Conservation (phyloP, 352 stramenopile genomes). For the Aphanomyces astaci region DNA sequence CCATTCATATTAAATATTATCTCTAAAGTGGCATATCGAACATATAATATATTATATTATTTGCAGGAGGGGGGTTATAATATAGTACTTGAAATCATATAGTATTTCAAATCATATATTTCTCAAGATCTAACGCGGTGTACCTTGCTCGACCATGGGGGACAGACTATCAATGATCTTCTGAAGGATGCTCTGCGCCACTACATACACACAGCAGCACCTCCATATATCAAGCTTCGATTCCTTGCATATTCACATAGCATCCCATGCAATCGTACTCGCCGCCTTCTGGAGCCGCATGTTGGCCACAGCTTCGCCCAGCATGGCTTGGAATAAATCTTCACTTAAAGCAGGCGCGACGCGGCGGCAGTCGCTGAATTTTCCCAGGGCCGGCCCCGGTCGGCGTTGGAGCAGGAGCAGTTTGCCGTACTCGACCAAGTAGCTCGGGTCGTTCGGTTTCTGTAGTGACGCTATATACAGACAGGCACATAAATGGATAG, state of each 20-base stretch:
- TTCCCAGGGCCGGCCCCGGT: conserved; percentile 26
- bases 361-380: conserved; percentile 38
- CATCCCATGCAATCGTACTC: background rate
- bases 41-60: too few species aligned
- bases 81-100: too few species aligned
- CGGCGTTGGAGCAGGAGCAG: conserved; percentile 41
- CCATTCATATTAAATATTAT: too few species aligned
- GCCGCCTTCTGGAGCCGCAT: conserved; percentile 33
- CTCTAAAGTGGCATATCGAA: too few species aligned
- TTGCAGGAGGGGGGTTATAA: too few species aligned
- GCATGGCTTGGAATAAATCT: conserved; percentile 38
- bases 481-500: too few species aligned
- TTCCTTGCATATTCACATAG: background rate
- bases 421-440: conserved; percentile 43
- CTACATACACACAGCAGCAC: conserved; percentile 32
- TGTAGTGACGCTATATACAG: conserved; percentile 25
- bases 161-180: conserved; percentile 16
- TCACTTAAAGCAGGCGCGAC: conserved; percentile 26
- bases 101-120: too few species aligned
- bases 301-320: conserved; percentile 37
- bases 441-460: conserved; percentile 32
- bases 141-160: conserved; percentile 12
- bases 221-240: too few species aligned
- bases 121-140: too few species aligned
- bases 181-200: conserved; percentile 21